Base-by-base conservation (phyloP, 2,329 filamentous ascomycete genomes). In the Colletotrichum sp. region DNA sequence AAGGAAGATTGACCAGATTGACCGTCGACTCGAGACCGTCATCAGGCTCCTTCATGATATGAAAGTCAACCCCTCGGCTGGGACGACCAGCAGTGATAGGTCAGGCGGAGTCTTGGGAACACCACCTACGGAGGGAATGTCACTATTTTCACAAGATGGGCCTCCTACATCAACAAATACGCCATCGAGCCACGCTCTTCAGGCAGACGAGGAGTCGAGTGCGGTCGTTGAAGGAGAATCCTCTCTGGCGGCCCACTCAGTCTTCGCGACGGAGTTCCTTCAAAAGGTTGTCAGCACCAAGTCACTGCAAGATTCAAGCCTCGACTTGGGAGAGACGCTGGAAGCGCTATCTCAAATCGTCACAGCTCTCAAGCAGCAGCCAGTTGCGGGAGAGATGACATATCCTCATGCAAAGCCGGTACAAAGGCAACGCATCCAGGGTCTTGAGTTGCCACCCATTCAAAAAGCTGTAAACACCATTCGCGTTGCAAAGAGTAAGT, bases 251-350 rank as follows among this genome's bases (percentile, higher is more conserved):
- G 87, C 87, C 3, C 87, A 89, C 68, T 87, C 87, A 1, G 84
- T 83, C 8, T 89, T 89, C 77, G 87, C 87, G 36, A 87, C 85
- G 16, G 85, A 88, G 62, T 86, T 89, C 64, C 78, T 87, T 2
- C 82, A 85, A 21, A 84, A 86, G 69, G 84, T 83, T 3, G 84
- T 85, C 6, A 80, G 78, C 18, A 80, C 80, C 18, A 81, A 79
- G 28, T 79, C 81, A 10, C 63, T 76, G 6, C 73, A 76, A 3
- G 73, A 76, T 21, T 79, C 81, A 1, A 80, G 81, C 12, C 79
- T 84, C 0, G 82, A 85, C 72, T 77, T 85, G 72, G 80, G 81
- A 3, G 83, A 85, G 69, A 83, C 83, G 2, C 72, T 86, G 2
- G 82, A 84, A 36, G 83, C 84, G 0, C 80, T 86, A 3, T 81